phyloP scores from a whole-genome alignment of 148 eudicot species.

The Chenopodium suecicum region DNA sequence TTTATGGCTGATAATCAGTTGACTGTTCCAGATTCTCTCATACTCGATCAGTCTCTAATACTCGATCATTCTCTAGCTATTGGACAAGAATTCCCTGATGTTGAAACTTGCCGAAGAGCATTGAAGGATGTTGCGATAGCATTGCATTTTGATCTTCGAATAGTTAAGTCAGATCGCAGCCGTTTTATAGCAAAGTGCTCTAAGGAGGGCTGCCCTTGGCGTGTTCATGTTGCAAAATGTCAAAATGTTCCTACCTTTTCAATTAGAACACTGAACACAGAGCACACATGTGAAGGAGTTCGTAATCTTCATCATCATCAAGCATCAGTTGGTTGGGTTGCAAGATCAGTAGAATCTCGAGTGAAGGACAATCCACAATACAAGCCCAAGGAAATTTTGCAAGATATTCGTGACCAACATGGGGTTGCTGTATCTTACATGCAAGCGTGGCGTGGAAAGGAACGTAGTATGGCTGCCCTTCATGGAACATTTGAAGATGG shows the following conservation, averaged over 20 bases:
- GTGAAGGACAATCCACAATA: conserved; percentile 84
- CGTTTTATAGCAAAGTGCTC: conserved; percentile 97
- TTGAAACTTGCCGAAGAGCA: conserved; percentile 83
- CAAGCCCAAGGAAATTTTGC: conserved; percentile 94
- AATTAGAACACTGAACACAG: conserved; percentile 73
- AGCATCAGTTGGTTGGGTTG: conserved; percentile 99
- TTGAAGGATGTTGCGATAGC: conserved; percentile 88
- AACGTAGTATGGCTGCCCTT: conserved; percentile 95
- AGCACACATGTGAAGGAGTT: conserved; percentile 92
- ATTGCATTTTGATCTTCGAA: conserved; percentile 86
- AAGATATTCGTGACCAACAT: conserved; percentile 89
- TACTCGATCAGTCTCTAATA: neutral
- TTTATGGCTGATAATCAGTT: conserved; percentile 49
- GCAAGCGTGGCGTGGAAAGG: conserved; percentile 99
- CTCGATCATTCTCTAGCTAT: conserved; percentile 52
- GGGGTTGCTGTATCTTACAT: conserved; percentile 98
- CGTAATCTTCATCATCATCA: conserved; percentile 87
- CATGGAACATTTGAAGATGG: conserved; percentile 98
- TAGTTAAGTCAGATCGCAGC: conserved; percentile 92
- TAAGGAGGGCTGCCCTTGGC: conserved; percentile 95
- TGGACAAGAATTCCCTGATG: conserved; percentile 93
- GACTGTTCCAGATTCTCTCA: conserved; percentile 32
- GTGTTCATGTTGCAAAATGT: conserved; percentile 89
- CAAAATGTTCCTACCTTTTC: conserved; percentile 81
- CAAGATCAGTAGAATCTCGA: conserved; percentile 85